Evolutionary conservation across 1,284 basidiomycete genomes (phyloP), one percentile per base, ranked within the genome.

Genomic region (Irpex sp.): DNA sequence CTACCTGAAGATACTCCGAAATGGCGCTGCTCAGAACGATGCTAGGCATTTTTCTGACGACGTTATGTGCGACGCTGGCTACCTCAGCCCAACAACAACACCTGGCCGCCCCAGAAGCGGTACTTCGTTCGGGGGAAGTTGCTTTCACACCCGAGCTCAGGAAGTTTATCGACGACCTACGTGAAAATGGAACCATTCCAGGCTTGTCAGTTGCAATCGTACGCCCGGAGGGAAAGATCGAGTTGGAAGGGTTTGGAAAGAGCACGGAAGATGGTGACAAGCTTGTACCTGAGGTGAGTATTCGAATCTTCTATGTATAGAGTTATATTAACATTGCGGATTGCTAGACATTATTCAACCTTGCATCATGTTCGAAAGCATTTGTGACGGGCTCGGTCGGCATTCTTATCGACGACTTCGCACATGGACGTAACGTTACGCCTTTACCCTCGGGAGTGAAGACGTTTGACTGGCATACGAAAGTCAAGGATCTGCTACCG

Each of bases 311-410:
- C 11, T 26, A 1, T 2, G 50, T 26, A 3, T 51, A 3, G 6
- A n/a, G 3, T 26, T 3, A 31, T 19, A 19, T 11, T 19, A 8
- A 19, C 50, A 5, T 26, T 19, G 26, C 19, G 15, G 50, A n/a
- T 31, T 13, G 19, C 9, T 19, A 79, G 77, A 78, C 77, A 0
- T 59, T 77, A n/a, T 77, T 77, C 62, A 63, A 68, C 37, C 69
- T 78, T 51, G 77, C 67, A 1, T 75, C 74, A 0, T 67, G 69
- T 19, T 76, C 75, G 35, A 77, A 79, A 62, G 73, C 76, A 2
- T 78, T 79, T 67, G 70, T 77, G 17, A 70, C 72, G 0, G 71
- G 69, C 0, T 69, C 76, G 0, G 58, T 79, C 1, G 78, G 78
- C 1, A 69, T 79, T 4, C 71, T 79, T 21, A 74, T 77, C 17